These are phyloP conservation scores for Venturia oleaginea DNA, from an alignment of 2,329 filamentous ascomycete genomes.

Conservation along the genomic window DNA sequence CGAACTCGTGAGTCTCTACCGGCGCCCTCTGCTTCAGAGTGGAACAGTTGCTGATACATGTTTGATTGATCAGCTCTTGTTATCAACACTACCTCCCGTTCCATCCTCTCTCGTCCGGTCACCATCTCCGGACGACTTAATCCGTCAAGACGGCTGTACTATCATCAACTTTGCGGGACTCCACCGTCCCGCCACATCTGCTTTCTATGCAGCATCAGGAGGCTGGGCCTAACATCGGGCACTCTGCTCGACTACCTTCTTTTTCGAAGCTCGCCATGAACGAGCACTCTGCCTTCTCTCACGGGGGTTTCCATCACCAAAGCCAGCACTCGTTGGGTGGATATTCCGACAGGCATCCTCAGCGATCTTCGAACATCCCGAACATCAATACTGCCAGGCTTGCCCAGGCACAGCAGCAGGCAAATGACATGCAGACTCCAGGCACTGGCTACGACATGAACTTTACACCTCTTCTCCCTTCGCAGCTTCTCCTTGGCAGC, in stretches of 20 bases:
- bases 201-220: constrained; percentile 89
- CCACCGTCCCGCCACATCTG: constrained; percentile 73
- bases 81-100: not conserved
- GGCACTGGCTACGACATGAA: constrained; percentile 95
- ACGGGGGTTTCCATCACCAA: constrained; percentile 73
- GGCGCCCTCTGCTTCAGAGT: not conserved
- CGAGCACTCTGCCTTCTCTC: constrained; percentile 81
- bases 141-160: constrained; percentile 72
- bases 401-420: constrained; percentile 45
- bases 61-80: not conserved
- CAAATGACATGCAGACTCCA: constrained; percentile 71
- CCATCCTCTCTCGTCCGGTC: constrained; percentile 26
- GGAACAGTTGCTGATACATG: not conserved
- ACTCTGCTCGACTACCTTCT: constrained; percentile 49
- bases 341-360: constrained; percentile 78
- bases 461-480: constrained; percentile 91
- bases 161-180: constrained; percentile 71
- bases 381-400: constrained; percentile 80
- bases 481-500: constrained; percentile 86
- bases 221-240: constrained; percentile 50
- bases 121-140: constrained; percentile 47
- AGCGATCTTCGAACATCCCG: constrained; percentile 71
- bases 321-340: constrained; percentile 64
- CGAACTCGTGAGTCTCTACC: not conserved
- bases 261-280: constrained; percentile 69